Percentiles rank a stretch among this genome's conserved stretches.
phyloP scores from a whole-genome alignment of 1,284 basidiomycete species.

The Pseudozyma sp. region DNA sequence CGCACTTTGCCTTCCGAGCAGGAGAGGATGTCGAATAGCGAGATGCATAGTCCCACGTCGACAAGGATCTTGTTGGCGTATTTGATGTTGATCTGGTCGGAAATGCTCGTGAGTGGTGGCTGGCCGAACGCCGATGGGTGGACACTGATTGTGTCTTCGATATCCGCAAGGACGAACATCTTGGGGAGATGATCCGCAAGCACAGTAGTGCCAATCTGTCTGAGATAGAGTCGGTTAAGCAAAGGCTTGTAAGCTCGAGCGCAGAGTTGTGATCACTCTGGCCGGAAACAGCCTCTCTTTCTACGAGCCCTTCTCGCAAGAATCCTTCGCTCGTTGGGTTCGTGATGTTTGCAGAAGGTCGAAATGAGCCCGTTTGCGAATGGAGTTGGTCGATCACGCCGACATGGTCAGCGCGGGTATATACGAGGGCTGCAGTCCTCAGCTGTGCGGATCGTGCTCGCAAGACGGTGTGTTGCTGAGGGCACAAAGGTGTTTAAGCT shows the following conservation, averaged over 20 bases:
- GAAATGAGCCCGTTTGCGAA: neutral
- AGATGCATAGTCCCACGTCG: constrained; percentile 89
- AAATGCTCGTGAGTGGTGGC: constrained; percentile 79
- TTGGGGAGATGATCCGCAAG: neutral
- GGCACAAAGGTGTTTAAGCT: neutral
- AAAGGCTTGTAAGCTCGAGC: too few species aligned
- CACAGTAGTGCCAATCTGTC: too few species aligned
- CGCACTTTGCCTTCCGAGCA: constrained; percentile 90
- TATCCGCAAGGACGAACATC: constrained; percentile 62
- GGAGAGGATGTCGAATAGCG: constrained; percentile 85
- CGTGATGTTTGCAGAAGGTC: too few species aligned
- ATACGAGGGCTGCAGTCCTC: neutral
- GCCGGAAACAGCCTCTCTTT: too few species aligned
- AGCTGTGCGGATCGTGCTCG: too few species aligned
- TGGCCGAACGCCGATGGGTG: constrained; percentile 80
- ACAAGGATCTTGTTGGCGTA: constrained; percentile 94
- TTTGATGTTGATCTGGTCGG: constrained; percentile 86
- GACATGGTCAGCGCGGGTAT: constrained; percentile 6
- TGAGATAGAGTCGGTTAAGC: too few species aligned
- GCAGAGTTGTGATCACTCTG: too few species aligned
- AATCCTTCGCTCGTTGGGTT: neutral
- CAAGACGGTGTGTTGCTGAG: too few species aligned
- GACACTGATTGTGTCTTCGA: constrained; percentile 80
- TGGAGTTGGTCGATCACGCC: neutral
- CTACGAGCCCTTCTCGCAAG: too few species aligned